phyloP scores from a whole-genome alignment of 139 green algal species.

The Haematococcus lacustris region DNA sequence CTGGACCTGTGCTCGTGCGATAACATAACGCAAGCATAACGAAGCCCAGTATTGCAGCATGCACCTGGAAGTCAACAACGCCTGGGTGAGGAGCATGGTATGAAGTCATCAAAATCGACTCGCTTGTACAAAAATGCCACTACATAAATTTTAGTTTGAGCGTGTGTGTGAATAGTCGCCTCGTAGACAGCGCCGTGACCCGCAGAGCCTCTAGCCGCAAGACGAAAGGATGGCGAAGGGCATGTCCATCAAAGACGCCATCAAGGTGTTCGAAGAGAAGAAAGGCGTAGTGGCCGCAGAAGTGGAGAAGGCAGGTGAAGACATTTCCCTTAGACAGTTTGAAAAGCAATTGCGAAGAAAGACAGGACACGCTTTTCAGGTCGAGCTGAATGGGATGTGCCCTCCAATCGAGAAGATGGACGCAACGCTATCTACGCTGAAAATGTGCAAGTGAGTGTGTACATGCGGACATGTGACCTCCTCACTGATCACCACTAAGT shows the following conservation, averaged over 20 bases:
- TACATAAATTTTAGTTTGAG: no score
- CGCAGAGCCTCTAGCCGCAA: no score
- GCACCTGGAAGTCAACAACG: no score
- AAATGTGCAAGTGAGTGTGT: constrained; percentile 63
- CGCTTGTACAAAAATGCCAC: no score
- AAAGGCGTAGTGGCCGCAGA: constrained; percentile 48
- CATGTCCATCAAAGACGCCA: constrained; percentile 70
- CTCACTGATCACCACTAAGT: neutral
- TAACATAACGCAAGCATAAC: no score
- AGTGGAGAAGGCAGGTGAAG: constrained; percentile 71
- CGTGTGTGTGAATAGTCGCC: no score
- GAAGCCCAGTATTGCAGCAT: no score
- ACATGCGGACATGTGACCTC: constrained; percentile 5
- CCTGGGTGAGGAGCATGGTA: no score
- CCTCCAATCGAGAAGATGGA: constrained; percentile 93
- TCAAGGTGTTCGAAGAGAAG: constrained; percentile 74
- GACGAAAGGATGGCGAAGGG: constrained; percentile 5
- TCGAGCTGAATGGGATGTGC: constrained; percentile 70
- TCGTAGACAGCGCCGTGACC: no score
- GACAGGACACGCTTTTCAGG: constrained; percentile 31
- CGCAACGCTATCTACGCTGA: constrained; percentile 67
- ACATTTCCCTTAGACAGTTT: no score
- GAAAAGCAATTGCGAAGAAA: neutral
- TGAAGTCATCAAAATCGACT: no score
- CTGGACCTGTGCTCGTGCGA: no score